These are phyloP conservation scores for Trypanosoma mega DNA, from an alignment of 208 protist genomes.

Conservation along the genomic window DNA sequence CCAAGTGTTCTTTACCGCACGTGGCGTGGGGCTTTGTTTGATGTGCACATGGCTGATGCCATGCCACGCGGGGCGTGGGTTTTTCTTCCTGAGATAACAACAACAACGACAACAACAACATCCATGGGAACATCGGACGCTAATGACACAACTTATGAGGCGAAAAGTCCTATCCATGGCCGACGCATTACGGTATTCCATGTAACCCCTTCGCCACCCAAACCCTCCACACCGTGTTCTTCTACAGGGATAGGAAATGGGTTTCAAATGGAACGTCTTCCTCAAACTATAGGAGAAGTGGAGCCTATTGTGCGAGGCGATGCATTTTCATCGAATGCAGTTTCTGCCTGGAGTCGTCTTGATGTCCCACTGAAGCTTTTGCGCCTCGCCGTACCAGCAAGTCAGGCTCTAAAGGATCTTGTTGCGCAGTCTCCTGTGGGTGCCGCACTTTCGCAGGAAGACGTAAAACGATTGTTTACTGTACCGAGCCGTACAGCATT, in stretches of 20 bases:
- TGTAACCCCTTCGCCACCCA: background rate
- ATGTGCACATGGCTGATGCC: conserved; percentile 21
- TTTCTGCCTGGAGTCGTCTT: background rate
- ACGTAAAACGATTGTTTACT: conserved; percentile 62
- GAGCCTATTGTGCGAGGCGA: conserved; percentile 15
- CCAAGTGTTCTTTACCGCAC: background rate
- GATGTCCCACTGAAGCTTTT: conserved; percentile 45
- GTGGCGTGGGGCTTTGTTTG: conserved; percentile 17
- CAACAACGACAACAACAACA: too few species aligned
- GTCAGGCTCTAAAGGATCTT: conserved; percentile 66
- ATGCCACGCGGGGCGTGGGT: conserved; percentile 26
- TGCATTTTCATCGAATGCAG: background rate
- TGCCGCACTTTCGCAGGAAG: conserved; percentile 43
- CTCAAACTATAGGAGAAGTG: conserved; percentile 22
- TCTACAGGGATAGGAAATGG: background rate
- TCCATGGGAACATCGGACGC: too few species aligned
- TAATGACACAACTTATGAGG: background rate
- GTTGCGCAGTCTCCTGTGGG: conserved; percentile 54
- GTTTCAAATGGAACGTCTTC: conserved; percentile 19
- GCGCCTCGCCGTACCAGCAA: conserved; percentile 36
- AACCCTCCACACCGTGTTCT: background rate
- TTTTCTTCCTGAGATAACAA: conserved; percentile 22
- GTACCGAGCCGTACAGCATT: conserved; percentile 2
- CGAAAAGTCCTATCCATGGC: conserved; percentile 1
- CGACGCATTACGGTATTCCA: conserved; percentile 22